Conservation (phyloP, 2,329 filamentous ascomycete species). For the Chaetomiaceae sp. region DNA sequence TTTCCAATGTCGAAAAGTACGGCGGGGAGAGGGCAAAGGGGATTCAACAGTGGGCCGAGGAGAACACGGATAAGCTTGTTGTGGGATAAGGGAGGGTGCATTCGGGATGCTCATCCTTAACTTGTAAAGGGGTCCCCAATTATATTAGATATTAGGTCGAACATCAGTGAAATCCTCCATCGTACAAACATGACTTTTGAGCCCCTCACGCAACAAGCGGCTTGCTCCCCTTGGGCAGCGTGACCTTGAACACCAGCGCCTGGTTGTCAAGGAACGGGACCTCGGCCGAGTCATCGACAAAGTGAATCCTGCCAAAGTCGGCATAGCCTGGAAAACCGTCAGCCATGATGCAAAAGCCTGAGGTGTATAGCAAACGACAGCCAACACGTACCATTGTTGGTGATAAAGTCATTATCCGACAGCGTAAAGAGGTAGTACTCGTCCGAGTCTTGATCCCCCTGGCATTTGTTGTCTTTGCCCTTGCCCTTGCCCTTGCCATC, state of each 20-base stretch:
- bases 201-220: slow-evolving; percentile 17
- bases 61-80: not conserved
- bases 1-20: slow-evolving; percentile 2
- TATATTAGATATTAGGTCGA: no score
- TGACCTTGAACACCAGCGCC: slow-evolving; percentile 57
- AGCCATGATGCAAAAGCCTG: not conserved
- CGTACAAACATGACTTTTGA: no score
- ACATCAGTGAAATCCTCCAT: no score
- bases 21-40: not conserved
- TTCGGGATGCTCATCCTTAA: no score
- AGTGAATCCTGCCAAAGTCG: slow-evolving; percentile 52
- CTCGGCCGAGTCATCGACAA: slow-evolving; percentile 43
- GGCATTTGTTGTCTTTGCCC: not conserved
- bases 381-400: slow-evolving; percentile 53
- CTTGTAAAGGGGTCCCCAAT: no score
- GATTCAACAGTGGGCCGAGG: not conserved
- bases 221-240: slow-evolving; percentile 30
- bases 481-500: slow-evolving; percentile 33
- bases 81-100: no score
- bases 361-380: not conserved
- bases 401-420: slow-evolving; percentile 72
- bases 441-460: slow-evolving; percentile 29
- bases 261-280: slow-evolving; percentile 49
- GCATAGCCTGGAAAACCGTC: slow-evolving; percentile 10
- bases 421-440: slow-evolving; percentile 65